Evolutionary conservation across 106 monocot species (phyloP), one percentile per base, ranked within the genome.

Genomic region (Acorus gramineus): DNA sequence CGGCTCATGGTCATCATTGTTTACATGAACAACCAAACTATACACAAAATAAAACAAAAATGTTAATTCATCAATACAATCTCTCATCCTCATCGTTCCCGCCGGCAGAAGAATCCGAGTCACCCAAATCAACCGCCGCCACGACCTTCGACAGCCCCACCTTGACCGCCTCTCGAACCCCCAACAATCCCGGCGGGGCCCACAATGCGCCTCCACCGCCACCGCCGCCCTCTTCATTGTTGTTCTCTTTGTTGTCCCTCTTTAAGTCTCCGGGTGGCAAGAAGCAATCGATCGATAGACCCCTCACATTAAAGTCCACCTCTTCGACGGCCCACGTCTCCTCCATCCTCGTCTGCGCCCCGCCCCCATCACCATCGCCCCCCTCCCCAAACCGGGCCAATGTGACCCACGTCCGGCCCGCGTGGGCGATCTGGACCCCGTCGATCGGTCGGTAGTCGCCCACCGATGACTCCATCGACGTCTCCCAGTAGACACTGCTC

Each of bases 251-350:
- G 28, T 28, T 28, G 28, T 69, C 66, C 13, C 67, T 66, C 9
- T 69, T 49, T 8, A 84, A 50, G 51, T 87, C 87, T 0, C 62
- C 58, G 3, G 91, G 91, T 0, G 86, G 78, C 67, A 91, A 55
- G 73, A 91, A 91, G 53, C 91, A 91, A 1, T 91, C 91, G 72
- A 28, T 67, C 14, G 76, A 76, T 62, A 91, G 52, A 2, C 91
- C 91, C 46, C 55, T 3, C 5, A 91, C 65, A 61, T 91, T 91
- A 64, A 91, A 91, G 54, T 91, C 91, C 9, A 91, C 75, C 78
- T 91, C 90, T 50, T 84, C 86, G 4, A 93, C 53, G 6, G 63
- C 66, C 93, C 93, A 94, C 6, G 60, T 57, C 80, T 89, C 93
- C 68, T 94, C 94, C 79, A 94, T 85, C 47, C 61, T 45, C 49